Conservation (phyloP, 2,329 filamentous ascomycete genomes). For the Botrytis paeoniae region DNA sequence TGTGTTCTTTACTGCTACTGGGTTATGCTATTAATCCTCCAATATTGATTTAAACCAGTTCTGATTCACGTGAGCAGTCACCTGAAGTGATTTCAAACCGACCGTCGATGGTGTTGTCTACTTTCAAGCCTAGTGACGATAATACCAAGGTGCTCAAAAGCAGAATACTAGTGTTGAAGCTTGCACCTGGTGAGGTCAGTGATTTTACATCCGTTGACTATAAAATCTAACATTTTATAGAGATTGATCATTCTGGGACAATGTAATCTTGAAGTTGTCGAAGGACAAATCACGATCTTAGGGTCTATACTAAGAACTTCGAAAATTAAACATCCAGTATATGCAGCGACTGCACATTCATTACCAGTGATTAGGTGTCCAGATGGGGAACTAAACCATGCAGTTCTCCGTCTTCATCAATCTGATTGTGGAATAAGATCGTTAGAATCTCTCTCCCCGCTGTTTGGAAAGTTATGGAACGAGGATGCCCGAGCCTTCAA, state of each 20-base stretch:
- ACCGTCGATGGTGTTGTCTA: constrained; percentile 43
- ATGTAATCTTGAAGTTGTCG: constrained; percentile 60
- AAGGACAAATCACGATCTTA: constrained; percentile 62
- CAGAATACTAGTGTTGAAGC: constrained; percentile 43
- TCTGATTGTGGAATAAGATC: constrained; percentile 48
- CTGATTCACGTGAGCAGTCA: constrained; percentile 30
- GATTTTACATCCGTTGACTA: background rate
- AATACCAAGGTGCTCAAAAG: constrained; percentile 43
- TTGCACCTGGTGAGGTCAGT: constrained; percentile 51
- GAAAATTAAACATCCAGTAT: constrained; percentile 52
- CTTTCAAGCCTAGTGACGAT: constrained; percentile 46
- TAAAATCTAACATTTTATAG: constrained; percentile 40
- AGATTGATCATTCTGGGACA: constrained; percentile 63
- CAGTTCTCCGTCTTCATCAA: constrained; percentile 57
- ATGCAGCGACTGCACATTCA: constrained; percentile 66
- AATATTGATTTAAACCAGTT: constrained; percentile 31
- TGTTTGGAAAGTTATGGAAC: constrained; percentile 67
- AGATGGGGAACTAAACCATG: constrained; percentile 43
- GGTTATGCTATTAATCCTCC: background rate
- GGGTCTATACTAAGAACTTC: constrained; percentile 59
- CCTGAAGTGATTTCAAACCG: constrained; percentile 26
- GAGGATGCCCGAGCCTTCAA: constrained; percentile 38
- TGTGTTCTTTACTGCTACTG: background rate
- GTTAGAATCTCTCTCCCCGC: constrained; percentile 59
- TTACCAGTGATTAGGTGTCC: constrained; percentile 61